Evolutionary conservation across 2,329 filamentous ascomycete species (phyloP).

Genomic region (Helicocarpus griseus): DNA sequence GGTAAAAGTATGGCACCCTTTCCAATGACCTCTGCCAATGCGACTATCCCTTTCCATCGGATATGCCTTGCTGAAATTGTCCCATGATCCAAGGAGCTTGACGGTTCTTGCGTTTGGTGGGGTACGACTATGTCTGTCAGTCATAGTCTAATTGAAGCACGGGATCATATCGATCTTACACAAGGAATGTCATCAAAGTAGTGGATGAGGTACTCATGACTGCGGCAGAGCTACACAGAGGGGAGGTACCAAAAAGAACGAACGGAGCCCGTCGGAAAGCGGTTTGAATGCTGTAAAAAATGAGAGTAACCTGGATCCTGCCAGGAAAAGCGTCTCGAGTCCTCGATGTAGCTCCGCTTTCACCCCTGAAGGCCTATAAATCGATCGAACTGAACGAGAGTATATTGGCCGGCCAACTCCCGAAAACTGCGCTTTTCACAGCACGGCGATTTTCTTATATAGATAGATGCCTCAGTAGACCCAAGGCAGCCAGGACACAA

Average conservation of each 20-base stretch:
- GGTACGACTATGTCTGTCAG: slow-evolving; percentile 20
- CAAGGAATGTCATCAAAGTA: slow-evolving; percentile 23
- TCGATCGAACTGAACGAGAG: background rate
- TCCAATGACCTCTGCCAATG: slow-evolving; percentile 68
- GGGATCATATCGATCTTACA: slow-evolving; percentile 15
- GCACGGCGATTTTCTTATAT: background rate
- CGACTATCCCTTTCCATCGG: slow-evolving; percentile 70
- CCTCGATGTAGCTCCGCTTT: background rate
- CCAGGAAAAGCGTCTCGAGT: background rate
- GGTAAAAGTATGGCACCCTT: slow-evolving; percentile 76
- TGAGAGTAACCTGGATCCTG: slow-evolving; percentile 2
- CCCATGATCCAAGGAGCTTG: slow-evolving; percentile 83
- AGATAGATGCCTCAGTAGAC: background rate
- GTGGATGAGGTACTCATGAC: slow-evolving; percentile 7
- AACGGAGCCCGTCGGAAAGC: background rate
- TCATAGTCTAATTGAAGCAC: too few relatives aligned
- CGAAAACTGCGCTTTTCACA: background rate
- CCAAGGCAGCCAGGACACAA: background rate
- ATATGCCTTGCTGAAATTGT: slow-evolving; percentile 77
- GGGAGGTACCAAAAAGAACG: background rate
- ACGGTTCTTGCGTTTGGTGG: slow-evolving; percentile 47
- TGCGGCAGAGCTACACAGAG: slow-evolving; percentile 13
- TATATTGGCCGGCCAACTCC: background rate
- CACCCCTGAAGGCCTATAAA: background rate
- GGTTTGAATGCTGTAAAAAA: background rate